Evolutionary conservation across 352 stramenopile species (phyloP).

Genomic region (Hyphochytrium catenoides): DNA sequence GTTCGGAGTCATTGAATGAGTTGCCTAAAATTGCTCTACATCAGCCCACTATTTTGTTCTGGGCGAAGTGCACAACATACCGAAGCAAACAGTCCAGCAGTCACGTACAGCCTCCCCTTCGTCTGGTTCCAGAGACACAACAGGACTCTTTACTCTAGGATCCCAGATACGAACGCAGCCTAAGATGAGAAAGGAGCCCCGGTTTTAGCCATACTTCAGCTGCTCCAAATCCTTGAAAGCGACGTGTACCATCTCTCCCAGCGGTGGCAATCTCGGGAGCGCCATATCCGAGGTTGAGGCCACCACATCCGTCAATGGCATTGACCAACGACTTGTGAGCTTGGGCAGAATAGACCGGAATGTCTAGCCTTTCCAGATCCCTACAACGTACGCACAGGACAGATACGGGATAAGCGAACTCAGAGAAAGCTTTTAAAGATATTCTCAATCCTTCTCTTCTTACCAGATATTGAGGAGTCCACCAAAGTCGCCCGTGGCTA

Average conservation of each 20-base stretch:
- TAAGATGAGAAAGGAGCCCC: not conserved
- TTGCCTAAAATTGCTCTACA: slow-evolving; percentile 21
- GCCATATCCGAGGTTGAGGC: slow-evolving; percentile 56
- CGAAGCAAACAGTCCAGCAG: slow-evolving; percentile 87
- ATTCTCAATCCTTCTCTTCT: too few species aligned
- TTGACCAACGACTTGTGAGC: slow-evolving; percentile 83
- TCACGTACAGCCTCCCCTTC: slow-evolving; percentile 51
- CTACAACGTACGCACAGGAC: too few species aligned
- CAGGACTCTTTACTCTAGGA: slow-evolving; percentile 57
- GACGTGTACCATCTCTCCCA: slow-evolving; percentile 50
- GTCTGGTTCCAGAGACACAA: slow-evolving; percentile 72
- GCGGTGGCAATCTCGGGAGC: slow-evolving; percentile 82
- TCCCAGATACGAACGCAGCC: slow-evolving; percentile 88
- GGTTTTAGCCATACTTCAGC: too few species aligned
- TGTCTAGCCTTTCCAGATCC: slow-evolving; percentile 49
- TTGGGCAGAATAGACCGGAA: slow-evolving; percentile 59
- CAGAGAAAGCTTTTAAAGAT: too few species aligned
- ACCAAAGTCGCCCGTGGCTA: slow-evolving; percentile 50
- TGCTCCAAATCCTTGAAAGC: too few species aligned
- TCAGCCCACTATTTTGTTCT: not conserved
- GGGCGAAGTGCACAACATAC: slow-evolving; percentile 9
- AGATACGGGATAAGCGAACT: too few species aligned
- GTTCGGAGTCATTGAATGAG: slow-evolving; percentile 73
- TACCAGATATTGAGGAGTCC: slow-evolving; percentile 48
- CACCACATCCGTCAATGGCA: slow-evolving; percentile 78